phyloP scores from a whole-genome alignment of 257 asterid genomes.

The Penstemon eatonii region DNA sequence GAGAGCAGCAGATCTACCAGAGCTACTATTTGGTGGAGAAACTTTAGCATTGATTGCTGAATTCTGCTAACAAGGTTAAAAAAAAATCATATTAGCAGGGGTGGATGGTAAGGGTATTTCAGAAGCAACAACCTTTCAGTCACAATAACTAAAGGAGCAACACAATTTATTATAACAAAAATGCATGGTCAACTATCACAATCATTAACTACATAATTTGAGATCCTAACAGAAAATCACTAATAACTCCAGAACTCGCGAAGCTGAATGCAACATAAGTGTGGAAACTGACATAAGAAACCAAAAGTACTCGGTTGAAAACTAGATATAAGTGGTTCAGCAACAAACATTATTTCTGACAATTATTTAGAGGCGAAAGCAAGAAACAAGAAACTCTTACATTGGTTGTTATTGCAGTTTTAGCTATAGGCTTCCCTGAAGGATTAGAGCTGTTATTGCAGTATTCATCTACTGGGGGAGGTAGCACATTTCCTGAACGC shows the following conservation, averaged over 20 bases:
- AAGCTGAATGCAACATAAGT: conserved; percentile 22
- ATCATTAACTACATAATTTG: conserved; percentile 17
- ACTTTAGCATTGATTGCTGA: conserved; percentile 33
- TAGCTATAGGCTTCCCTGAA: conserved; percentile 58
- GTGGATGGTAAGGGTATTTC: neutral
- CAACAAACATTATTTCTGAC: neutral
- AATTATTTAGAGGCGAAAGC: conserved; percentile 15
- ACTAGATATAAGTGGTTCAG: conserved; percentile 10
- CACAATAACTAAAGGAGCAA: conserved; percentile 21
- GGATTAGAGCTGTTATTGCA: conserved; percentile 53
- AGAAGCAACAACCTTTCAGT: neutral
- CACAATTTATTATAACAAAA: neutral
- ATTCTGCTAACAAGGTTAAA: conserved; percentile 35
- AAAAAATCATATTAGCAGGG: conserved; percentile 14
- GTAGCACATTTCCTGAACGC: conserved; percentile 74
- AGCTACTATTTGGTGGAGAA: conserved; percentile 78
- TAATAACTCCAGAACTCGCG: conserved; percentile 7
- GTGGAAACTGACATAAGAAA: conserved; percentile 12
- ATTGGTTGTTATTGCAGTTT: conserved; percentile 58
- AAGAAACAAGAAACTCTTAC: conserved; percentile 52
- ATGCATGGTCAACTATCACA: conserved; percentile 13
- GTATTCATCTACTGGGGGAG: conserved; percentile 87
- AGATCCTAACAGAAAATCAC: neutral
- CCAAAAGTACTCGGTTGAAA: neutral
- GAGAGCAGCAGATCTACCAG: conserved; percentile 83